Evolutionary conservation across 2,329 filamentous ascomycete species (phyloP), one percentile per base, ranked within the genome.

Genomic region (Scedosporium apiospermum): DNA sequence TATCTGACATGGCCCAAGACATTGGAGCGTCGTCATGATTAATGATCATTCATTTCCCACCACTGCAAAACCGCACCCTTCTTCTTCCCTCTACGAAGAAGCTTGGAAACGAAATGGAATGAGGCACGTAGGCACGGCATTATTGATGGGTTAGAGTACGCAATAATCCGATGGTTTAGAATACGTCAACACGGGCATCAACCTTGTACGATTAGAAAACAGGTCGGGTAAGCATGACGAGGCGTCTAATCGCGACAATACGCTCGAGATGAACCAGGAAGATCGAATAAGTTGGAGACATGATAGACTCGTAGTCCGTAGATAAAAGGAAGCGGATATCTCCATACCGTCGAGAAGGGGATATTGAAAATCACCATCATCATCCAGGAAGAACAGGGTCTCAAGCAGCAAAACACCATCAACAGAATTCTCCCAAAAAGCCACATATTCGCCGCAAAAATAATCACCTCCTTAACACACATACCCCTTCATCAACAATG

Each of bases 401-500:
- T 2, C 12, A 46, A 16, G 18, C 14, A 46, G 44, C 44, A 6
- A 16, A 7, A 46, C 18, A 46, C 18, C 12, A 6, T 18, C 42
- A 6, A 18, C 6, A 46, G n/a, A 6, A 46, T 18, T 16, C 12
- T 5, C 42, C 42, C 10, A 2, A 16, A 46, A 18, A 46, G 6
- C 42, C 42, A 5, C 12, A 6, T 5, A 5, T 16, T n/a, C 44
- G 3, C 30, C 6, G 1, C 6, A 49, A 57, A 23, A 23, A 23
- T 3, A 23, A 57, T 23, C 51, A 21, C 26, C 51, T 4, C 5
- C 6, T 57, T 23, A 9, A 57, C 51, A 16, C 26, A 18, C 23
- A 16, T 34, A 14, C 23, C 55, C 55, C 27, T 16, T 34, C 26
- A 53, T 21, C 30, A 49, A 65, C 30, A 6, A 72, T 73, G 70